Evolutionary conservation across 345 rosid species (phyloP).

Genomic region (Pelargonium nanum): DNA sequence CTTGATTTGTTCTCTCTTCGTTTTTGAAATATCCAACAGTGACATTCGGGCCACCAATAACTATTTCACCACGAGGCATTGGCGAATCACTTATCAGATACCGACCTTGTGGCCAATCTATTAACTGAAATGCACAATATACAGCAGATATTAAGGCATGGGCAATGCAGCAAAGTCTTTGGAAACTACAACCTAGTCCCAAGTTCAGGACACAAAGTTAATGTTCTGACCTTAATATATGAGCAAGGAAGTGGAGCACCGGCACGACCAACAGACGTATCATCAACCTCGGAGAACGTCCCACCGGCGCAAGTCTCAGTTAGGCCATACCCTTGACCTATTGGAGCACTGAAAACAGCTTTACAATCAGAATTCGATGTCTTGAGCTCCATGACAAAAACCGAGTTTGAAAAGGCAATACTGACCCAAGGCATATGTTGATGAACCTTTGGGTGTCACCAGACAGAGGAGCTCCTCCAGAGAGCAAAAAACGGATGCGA

Average conservation of each 20-base stretch:
- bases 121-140: constrained; percentile 37
- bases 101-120: constrained; percentile 96
- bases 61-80: constrained; percentile 95
- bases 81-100: constrained; percentile 63
- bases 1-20: constrained; percentile 76
- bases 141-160: no score
- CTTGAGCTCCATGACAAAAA: no score
- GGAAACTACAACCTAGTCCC: no score
- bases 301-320: constrained; percentile 99
- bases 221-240: constrained; percentile 63
- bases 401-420: no score
- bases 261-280: constrained; percentile 90
- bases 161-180: no score
- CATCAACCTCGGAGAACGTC: constrained; percentile 91
- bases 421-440: constrained; percentile 17
- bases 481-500: neutral
- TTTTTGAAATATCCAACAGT: constrained; percentile 88
- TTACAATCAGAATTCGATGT: neutral
- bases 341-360: constrained; percentile 66
- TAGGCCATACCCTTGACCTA: constrained; percentile 96
- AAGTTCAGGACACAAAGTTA: no score
- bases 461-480: constrained; percentile 8
- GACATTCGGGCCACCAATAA: constrained; percentile 86
- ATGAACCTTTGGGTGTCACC: constrained; percentile 6
- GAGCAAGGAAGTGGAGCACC: constrained; percentile 97